Conservation (phyloP, 306 rosid species). For the Potentilla sterilis region DNA sequence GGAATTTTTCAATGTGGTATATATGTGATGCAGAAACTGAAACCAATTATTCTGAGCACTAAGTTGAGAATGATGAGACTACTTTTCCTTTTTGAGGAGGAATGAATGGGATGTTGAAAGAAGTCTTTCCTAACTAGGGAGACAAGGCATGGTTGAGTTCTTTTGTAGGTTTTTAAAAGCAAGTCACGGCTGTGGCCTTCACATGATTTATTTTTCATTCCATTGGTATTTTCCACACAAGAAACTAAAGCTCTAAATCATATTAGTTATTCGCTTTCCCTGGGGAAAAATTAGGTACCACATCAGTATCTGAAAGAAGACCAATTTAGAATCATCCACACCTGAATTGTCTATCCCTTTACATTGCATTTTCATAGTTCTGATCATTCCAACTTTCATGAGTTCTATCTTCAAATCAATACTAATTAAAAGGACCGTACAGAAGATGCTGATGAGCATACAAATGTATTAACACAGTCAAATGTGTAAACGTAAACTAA, state of each 20-base stretch:
- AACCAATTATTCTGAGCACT: conserved; percentile 49
- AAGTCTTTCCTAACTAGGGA: conserved; percentile 46
- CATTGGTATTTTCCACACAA: background rate
- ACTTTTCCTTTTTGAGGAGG: conserved; percentile 41
- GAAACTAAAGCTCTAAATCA: background rate
- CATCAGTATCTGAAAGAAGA: background rate
- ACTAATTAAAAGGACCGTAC: background rate
- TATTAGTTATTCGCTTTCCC: background rate
- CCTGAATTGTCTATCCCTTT: background rate
- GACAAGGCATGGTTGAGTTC: conserved; percentile 52
- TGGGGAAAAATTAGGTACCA: background rate
- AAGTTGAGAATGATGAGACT: conserved; percentile 37
- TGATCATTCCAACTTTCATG: no score
- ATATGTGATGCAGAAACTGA: conserved; percentile 16
- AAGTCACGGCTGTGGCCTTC: conserved; percentile 25
- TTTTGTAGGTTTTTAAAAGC: conserved; percentile 29
- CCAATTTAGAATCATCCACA: background rate
- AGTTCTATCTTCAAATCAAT: background rate
- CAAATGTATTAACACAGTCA: background rate
- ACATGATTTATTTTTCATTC: conserved; percentile 11
- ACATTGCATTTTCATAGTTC: no score
- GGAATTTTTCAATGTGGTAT: conserved; percentile 28
- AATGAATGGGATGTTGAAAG: conserved; percentile 36
- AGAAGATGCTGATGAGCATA: background rate
- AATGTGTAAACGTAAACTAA: no score